Evolutionary conservation across 345 rosid species (phyloP).

Genomic region (Schrenkiella parvula): DNA sequence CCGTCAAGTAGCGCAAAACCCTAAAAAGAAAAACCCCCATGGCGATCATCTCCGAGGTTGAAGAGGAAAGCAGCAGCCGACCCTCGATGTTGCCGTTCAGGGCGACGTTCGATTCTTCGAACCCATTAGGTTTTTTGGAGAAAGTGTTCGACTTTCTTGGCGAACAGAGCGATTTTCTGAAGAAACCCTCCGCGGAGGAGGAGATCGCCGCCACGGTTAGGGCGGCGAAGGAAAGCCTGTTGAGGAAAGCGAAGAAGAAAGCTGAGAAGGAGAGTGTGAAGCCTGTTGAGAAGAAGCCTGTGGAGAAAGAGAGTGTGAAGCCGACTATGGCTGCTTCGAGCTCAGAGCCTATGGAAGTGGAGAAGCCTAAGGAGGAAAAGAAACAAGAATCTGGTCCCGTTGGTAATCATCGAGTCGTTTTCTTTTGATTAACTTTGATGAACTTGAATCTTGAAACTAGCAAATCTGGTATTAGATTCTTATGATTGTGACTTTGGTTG

Average conservation of each 20-base stretch:
- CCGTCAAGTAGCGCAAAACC: background rate
- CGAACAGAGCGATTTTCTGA: conserved; percentile 63
- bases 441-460: background rate
- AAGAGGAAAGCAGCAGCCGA: conserved; percentile 54
- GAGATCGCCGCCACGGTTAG: conserved; percentile 54
- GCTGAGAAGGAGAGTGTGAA: conserved; percentile 25
- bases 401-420: conserved; percentile 27
- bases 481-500: conserved; percentile 4
- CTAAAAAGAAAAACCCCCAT: conserved; percentile 26
- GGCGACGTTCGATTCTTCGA: conserved; percentile 55
- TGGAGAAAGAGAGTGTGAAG: conserved; percentile 21
- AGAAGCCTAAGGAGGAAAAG: conserved; percentile 39
- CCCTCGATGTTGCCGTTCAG: conserved; percentile 37
- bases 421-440: background rate
- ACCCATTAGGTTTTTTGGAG: conserved; percentile 67
- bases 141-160: conserved; percentile 65
- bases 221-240: conserved; percentile 52
- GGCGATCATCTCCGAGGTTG: conserved; percentile 83
- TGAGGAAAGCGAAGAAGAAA: conserved; percentile 37
- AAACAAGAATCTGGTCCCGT: conserved; percentile 34
- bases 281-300: conserved; percentile 25
- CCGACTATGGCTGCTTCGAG: conserved; percentile 23
- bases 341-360: conserved; percentile 24
- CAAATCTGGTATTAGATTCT: background rate
- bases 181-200: conserved; percentile 52